A percentile compares a stretch with the other conserved stretches of the same genome.
phyloP scores from a whole-genome alignment of 257 asterid species.

The Fraxinus pennsylvanica region DNA sequence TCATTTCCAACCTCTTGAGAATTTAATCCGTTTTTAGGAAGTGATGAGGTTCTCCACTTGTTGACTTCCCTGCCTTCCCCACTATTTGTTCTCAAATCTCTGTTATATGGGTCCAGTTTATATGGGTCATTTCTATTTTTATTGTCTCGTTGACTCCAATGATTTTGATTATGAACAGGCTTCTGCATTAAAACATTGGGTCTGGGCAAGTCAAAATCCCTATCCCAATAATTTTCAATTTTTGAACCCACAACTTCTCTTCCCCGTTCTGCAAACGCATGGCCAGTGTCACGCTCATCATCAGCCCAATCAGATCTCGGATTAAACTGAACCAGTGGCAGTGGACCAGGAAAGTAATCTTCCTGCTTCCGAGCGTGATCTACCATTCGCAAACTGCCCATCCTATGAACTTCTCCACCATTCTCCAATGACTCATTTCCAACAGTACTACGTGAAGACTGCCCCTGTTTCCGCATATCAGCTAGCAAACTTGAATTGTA shows the following conservation, averaged over 20 bases:
- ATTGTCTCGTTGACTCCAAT: slow-evolving; percentile 58
- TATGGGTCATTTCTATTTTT: slow-evolving; percentile 47
- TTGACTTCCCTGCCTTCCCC: slow-evolving; percentile 61
- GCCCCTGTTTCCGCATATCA: slow-evolving; percentile 53
- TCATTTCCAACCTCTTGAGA: slow-evolving; percentile 39
- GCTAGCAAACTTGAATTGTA: slow-evolving; percentile 44
- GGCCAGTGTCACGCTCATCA: slow-evolving; percentile 97
- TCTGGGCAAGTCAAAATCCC: slow-evolving; percentile 79
- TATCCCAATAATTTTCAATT: slow-evolving; percentile 70
- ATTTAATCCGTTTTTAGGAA: slow-evolving; percentile 44
- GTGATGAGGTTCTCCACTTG: slow-evolving; percentile 57
- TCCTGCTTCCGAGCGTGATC: slow-evolving; percentile 51
- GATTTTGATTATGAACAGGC: slow-evolving; percentile 51
- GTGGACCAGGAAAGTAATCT: slow-evolving; percentile 63
- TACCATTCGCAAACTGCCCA: slow-evolving; percentile 34
- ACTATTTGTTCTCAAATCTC: slow-evolving; percentile 52
- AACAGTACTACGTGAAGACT: slow-evolving; percentile 35
- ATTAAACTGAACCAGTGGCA: slow-evolving; percentile 76
- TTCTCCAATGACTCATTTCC: slow-evolving; percentile 45
- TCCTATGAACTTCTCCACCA: slow-evolving; percentile 42
- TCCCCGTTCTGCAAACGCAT: slow-evolving; percentile 61
- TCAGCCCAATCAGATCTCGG: slow-evolving; percentile 99
- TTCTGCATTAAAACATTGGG: slow-evolving; percentile 63
- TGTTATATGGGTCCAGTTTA: slow-evolving; percentile 49
- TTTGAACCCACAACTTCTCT: slow-evolving; percentile 63